Conservation (phyloP, 176 grass and related monocot genomes). For the Oryza officinalis region DNA sequence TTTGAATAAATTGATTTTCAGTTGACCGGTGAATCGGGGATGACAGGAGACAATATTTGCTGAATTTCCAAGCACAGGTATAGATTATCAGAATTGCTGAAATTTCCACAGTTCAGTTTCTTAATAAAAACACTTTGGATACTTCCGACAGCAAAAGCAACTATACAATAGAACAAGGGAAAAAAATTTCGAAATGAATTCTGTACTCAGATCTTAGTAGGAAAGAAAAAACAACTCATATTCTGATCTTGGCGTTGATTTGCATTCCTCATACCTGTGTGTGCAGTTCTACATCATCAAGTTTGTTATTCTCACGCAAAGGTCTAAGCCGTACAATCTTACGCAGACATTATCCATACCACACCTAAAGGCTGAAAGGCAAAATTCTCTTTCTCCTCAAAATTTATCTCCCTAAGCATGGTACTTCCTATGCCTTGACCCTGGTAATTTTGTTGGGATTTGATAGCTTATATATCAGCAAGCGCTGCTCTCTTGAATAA, state of each 20-base stretch:
- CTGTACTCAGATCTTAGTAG: not conserved
- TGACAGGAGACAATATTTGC: not conserved
- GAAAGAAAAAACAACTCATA: not conserved
- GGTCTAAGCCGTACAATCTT: not conserved
- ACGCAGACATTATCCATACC: not conserved
- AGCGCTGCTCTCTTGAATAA: not conserved
- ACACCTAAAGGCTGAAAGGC: not conserved
- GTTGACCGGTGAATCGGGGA: not conserved
- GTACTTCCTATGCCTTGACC: not conserved
- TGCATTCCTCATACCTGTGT: not conserved
- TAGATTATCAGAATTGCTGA: not conserved
- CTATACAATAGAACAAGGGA: not conserved
- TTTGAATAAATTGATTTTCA: not conserved
- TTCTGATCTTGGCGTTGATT: no score
- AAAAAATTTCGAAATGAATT: no score
- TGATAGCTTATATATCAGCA: not conserved
- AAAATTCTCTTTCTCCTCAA: not conserved
- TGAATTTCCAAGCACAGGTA: not conserved
- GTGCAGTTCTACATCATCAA: not conserved
- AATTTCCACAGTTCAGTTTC: not conserved
- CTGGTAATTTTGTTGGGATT: not conserved
- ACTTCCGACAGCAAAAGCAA: not conserved
- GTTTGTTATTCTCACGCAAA: not conserved
- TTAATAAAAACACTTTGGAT: not conserved
- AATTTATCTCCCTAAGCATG: no score